Conservation (phyloP, 306 rosid species). For the Betula pendula region DNA sequence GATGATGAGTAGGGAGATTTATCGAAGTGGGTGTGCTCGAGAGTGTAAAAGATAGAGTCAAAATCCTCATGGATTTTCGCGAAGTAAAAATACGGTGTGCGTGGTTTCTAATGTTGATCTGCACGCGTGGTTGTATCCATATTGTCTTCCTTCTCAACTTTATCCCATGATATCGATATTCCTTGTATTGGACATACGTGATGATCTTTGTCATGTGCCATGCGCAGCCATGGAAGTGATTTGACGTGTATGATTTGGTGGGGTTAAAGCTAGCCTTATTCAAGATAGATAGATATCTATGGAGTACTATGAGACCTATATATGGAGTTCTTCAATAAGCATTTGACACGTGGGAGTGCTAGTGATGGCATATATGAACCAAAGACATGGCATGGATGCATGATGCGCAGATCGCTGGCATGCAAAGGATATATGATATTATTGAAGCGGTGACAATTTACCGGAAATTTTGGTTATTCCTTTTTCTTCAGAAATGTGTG, state of each 20-base stretch:
- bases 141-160: neutral
- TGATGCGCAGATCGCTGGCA: slow-evolving; percentile 10
- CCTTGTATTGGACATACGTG: neutral
- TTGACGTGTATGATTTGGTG: neutral
- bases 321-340: neutral
- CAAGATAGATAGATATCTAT: neutral
- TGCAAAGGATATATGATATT: slow-evolving; percentile 53
- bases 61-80: slow-evolving; percentile 58
- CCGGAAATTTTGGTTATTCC: slow-evolving; percentile 49
- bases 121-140: slow-evolving; percentile 29
- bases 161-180: neutral
- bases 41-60: slow-evolving; percentile 30
- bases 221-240: slow-evolving; percentile 17
- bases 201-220: slow-evolving; percentile 6
- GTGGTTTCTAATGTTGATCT: slow-evolving; percentile 46
- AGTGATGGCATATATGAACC: slow-evolving; percentile 8
- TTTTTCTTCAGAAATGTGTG: slow-evolving; percentile 58
- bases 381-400: slow-evolving; percentile 28
- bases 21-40: slow-evolving; percentile 41
- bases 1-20: slow-evolving; percentile 34
- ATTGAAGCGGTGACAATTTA: slow-evolving; percentile 63
- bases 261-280: slow-evolving; percentile 4
- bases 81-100: slow-evolving; percentile 33
- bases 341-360: neutral
- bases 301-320: neutral